Base-by-base conservation (phyloP, 352 stramenopile genomes). In the Globisporangium middletonii region DNA sequence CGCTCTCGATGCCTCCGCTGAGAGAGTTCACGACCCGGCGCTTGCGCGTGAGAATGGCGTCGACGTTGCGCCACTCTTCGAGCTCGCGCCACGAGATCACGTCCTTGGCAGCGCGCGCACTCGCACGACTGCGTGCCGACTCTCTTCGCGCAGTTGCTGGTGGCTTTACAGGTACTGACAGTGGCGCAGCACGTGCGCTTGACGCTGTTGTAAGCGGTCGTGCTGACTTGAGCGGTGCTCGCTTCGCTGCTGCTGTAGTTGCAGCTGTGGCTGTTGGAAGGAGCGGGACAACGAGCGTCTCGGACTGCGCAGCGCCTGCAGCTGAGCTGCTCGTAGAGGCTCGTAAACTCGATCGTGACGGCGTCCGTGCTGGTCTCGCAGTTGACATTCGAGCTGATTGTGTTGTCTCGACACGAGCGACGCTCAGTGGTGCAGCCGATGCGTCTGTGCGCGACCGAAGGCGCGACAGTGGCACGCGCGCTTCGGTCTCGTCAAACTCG, bases 31-130 rank as follows among this genome's bases (percentile, higher is more conserved):
- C 59, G 8, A 87, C 57, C 8, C 75, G 51, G 2, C 77, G 70
- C 52, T 82, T 85, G 53, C 74, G 74, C 9, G 59, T 85, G 41
- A 87, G 63, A 23, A 85, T 75, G 6, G 73, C 28, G 41, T 85
- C 77, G 0, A 85, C 73, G 41, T 87, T 85, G 26, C 72, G 72
- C 77, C 74, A 87, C 42, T 87, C 72, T 16, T 75, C 65, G 30
- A 87, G 37, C 38, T 87, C 77, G 52, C 69, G 62, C 55, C 67
- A 72, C 12, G 74, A 77, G 28, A 63, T 53, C n/a, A n/a, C 38
- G 5, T 26, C 15, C 45, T 50, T n/a, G 13, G 47, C 27, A 33
- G 47, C 41, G n/a, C 15, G n/a, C 35, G 19, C 18, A 26, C 13
- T 16, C n/a, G 26, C 8, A 28, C 2, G 33, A 5, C 11, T n/a